Conservation (phyloP, 2,329 filamentous ascomycete genomes). For the Ceratocystis harringtonii region DNA sequence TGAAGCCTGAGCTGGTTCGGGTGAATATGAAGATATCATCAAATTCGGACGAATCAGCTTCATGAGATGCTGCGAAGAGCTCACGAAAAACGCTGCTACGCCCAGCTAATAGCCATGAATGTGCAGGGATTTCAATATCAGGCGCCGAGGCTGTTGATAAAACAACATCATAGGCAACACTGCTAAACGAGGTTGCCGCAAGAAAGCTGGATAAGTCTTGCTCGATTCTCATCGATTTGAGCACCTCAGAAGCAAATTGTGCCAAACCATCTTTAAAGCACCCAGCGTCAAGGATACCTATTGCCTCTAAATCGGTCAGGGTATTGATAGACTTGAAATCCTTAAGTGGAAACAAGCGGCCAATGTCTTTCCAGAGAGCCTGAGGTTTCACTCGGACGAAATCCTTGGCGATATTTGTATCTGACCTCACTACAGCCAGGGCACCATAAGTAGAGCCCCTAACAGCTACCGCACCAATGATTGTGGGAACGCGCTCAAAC, state of each 20-base stretch:
- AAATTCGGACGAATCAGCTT: constrained; percentile 38
- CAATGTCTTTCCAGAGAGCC: constrained; percentile 59
- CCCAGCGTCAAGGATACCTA: constrained; percentile 29
- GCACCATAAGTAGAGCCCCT: constrained; percentile 80
- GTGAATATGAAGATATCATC: constrained; percentile 45
- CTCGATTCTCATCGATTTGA: constrained; percentile 52
- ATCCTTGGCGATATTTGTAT: constrained; percentile 65
- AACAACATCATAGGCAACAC: constrained; percentile 30
- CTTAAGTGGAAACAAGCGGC: constrained; percentile 51
- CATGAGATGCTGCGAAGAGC: constrained; percentile 43
- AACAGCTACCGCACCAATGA: constrained; percentile 72
- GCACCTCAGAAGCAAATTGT: constrained; percentile 35
- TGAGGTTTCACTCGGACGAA: constrained; percentile 51
- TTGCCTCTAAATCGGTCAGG: constrained; percentile 27
- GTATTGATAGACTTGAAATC: constrained; percentile 36
- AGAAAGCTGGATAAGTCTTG: constrained; percentile 42
- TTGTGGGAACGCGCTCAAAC: constrained; percentile 75
- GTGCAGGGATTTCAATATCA: constrained; percentile 59
- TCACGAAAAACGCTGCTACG: constrained; percentile 55
- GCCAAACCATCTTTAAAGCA: constrained; percentile 33
- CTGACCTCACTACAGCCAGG: constrained; percentile 73
- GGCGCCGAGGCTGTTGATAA: constrained; percentile 47
- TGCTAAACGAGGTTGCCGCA: constrained; percentile 25
- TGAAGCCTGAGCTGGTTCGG: constrained; percentile 16
- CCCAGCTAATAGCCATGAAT: constrained; percentile 64